Conservation (phyloP, 306 rosid genomes). For the Sechiopsis laciniata region DNA sequence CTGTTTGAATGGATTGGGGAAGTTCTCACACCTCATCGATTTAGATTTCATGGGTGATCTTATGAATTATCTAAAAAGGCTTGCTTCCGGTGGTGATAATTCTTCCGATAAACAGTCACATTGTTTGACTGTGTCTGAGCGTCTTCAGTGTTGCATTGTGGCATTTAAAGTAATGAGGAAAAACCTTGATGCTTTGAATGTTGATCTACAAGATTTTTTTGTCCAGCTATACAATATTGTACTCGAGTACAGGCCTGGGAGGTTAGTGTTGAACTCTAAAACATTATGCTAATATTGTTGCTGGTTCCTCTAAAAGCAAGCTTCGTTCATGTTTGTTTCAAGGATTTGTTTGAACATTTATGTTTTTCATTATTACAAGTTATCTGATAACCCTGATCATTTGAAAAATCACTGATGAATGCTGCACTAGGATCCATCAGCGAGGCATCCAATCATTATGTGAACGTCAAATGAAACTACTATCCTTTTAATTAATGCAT, state of each 20-base stretch:
- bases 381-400: not conserved
- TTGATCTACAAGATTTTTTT: constrained; percentile 85
- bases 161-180: constrained; percentile 91
- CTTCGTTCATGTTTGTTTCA: not conserved
- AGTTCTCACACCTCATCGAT: constrained; percentile 80
- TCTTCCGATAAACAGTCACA: constrained; percentile 38
- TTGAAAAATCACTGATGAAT: not conserved
- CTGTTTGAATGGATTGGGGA: constrained; percentile 85
- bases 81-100: constrained; percentile 54
- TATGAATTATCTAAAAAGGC: constrained; percentile 63
- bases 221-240: constrained; percentile 86
- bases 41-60: constrained; percentile 87
- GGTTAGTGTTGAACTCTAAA: constrained; percentile 42
- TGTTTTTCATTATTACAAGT: not conserved
- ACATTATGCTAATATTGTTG: not conserved
- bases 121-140: constrained; percentile 69
- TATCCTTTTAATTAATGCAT: not conserved
- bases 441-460: not conserved
- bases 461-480: not conserved
- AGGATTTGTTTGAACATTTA: not conserved
- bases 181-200: constrained; percentile 90
- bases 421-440: not conserved
- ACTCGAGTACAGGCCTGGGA: constrained; percentile 89
- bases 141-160: constrained; percentile 86
- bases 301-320: not conserved